Evolutionary conservation across 257 asterid species (phyloP).

Genomic region (Capsicum baccatum): DNA sequence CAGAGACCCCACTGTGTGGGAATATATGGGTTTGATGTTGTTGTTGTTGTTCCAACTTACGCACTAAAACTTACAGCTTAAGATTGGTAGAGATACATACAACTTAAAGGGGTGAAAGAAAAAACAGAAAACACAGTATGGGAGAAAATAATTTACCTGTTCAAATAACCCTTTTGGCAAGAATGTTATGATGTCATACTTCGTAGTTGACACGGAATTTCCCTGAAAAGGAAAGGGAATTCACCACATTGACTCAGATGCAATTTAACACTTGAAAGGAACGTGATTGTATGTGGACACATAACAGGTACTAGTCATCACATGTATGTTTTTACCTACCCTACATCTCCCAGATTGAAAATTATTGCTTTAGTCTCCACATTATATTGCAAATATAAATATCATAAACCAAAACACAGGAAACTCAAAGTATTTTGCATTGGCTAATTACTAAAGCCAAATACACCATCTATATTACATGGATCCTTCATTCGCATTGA

Average conservation of each 20-base stretch:
- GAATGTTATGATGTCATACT: slow-evolving; percentile 84
- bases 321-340: not conserved
- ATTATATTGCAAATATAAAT: not conserved
- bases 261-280: slow-evolving; percentile 15
- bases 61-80: slow-evolving; percentile 11
- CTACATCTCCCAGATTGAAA: not conserved
- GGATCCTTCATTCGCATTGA: not conserved
- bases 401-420: not conserved
- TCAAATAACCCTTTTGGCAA: slow-evolving; percentile 96
- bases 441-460: not conserved
- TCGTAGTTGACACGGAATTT: slow-evolving; percentile 94
- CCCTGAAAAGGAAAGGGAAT: slow-evolving; percentile 57
- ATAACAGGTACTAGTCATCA: not conserved
- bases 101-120: not conserved
- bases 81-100: slow-evolving; percentile 18
- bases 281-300: slow-evolving; percentile 23
- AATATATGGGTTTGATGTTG: too few relatives aligned
- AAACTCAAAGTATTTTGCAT: not conserved
- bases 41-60: not conserved
- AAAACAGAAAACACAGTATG: not conserved
- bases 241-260: not conserved
- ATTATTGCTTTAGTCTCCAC: not conserved
- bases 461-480: not conserved
- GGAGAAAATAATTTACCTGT: slow-evolving; percentile 68
- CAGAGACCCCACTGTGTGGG: not conserved